A percentile compares a stretch with the other conserved stretches of the same genome.
These are phyloP conservation scores for Moricandia arvensis DNA, from an alignment of 345 rosid species.

Conservation along the genomic window DNA sequence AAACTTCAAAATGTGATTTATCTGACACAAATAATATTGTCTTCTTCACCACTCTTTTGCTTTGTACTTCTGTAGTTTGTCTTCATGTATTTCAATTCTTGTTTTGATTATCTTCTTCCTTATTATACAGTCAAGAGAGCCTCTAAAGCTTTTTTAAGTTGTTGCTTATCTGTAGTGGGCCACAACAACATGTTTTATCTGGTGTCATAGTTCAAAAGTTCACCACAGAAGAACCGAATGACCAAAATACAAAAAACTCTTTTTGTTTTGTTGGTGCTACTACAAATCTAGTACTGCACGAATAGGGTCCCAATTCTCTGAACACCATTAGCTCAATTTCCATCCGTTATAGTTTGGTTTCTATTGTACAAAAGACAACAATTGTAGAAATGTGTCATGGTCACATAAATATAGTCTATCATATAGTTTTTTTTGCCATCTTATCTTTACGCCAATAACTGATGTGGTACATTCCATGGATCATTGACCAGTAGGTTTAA, in stretches of 20 bases:
- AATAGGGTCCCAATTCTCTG: slow-evolving; percentile 41
- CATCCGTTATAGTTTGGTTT: neutral
- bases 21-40: slow-evolving; percentile 3
- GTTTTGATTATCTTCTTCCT: slow-evolving; percentile 22
- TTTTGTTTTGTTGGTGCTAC: slow-evolving; percentile 25
- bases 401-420: neutral
- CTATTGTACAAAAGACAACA: neutral
- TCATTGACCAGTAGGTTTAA: slow-evolving; percentile 22
- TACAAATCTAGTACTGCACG: slow-evolving; percentile 40
- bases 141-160: slow-evolving; percentile 47
- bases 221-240: slow-evolving; percentile 5
- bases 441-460: neutral
- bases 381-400: neutral
- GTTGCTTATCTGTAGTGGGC: slow-evolving; percentile 81
- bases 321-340: neutral
- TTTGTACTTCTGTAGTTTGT: slow-evolving; percentile 16
- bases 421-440: neutral
- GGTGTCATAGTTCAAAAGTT: neutral
- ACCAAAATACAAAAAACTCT: slow-evolving; percentile 18
- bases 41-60: neutral
- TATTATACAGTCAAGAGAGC: neutral
- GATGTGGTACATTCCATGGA: slow-evolving; percentile 7
- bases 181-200: slow-evolving; percentile 73
- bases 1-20: slow-evolving; percentile 2
- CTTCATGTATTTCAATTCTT: slow-evolving; percentile 20